Evolutionary conservation across 2,329 filamentous ascomycete genomes (phyloP).

Genomic region (Alternaria longipes): DNA sequence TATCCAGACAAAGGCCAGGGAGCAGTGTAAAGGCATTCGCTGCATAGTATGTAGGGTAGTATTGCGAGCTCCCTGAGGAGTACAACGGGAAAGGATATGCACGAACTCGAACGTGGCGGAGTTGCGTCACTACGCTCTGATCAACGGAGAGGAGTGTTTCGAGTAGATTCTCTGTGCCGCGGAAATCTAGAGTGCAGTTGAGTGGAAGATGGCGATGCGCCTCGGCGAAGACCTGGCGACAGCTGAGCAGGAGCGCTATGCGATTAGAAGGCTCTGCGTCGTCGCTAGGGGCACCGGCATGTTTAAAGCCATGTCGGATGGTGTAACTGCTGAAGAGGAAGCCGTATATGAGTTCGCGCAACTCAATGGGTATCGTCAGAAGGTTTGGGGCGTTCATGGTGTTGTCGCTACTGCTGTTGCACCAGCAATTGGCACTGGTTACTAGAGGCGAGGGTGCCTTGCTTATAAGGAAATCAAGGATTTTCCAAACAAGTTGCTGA

Average conservation of each 20-base stretch:
- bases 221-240: slow-evolving; percentile 42
- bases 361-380: slow-evolving; percentile 44
- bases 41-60: slow-evolving; percentile 47
- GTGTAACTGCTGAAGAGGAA: slow-evolving; percentile 44
- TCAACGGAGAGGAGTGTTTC: slow-evolving; percentile 43
- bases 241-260: slow-evolving; percentile 43
- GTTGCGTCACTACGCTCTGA: slow-evolving; percentile 42
- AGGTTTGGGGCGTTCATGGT: slow-evolving; percentile 33
- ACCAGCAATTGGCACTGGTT: slow-evolving; percentile 16
- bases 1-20: slow-evolving; percentile 44
- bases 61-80: slow-evolving; percentile 30
- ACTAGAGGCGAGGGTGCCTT: slow-evolving; percentile 9
- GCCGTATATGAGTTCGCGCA: slow-evolving; percentile 48
- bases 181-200: slow-evolving; percentile 44
- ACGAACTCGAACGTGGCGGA: slow-evolving; percentile 44
- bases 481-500: slow-evolving; percentile 1
- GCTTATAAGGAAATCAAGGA: slow-evolving; percentile 2
- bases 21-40: slow-evolving; percentile 43
- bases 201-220: slow-evolving; percentile 46
- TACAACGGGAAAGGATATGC: slow-evolving; percentile 48
- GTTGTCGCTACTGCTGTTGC: slow-evolving; percentile 9
- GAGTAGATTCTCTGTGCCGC: slow-evolving; percentile 46
- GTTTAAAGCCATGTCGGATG: slow-evolving; percentile 41
- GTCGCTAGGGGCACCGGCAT: slow-evolving; percentile 13
- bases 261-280: slow-evolving; percentile 29